phyloP scores from a whole-genome alignment of 345 rosid genomes.

The Lagerstroemia speciosa region DNA sequence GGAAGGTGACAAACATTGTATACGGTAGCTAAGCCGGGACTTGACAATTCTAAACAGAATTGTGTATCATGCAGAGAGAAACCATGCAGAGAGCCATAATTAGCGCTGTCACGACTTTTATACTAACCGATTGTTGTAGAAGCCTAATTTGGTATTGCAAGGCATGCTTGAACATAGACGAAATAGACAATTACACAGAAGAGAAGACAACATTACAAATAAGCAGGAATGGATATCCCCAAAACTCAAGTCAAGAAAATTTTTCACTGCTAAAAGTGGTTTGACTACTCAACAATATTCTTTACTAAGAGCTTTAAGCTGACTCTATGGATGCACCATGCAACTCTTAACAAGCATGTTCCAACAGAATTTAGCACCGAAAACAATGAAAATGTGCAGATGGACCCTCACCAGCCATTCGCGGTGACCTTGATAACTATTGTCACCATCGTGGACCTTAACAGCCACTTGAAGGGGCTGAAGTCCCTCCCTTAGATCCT shows the following conservation, averaged over 20 bases:
- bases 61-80: too few species aligned
- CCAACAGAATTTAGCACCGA: neutral
- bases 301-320: neutral
- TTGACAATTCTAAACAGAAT: too few species aligned
- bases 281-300: too few species aligned
- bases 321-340: neutral
- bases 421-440: conserved; percentile 88
- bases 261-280: too few species aligned
- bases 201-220: neutral
- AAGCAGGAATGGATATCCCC: neutral
- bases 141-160: neutral
- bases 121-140: too few species aligned
- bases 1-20: too few species aligned
- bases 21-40: too few species aligned
- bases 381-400: neutral
- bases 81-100: too few species aligned
- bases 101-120: too few species aligned
- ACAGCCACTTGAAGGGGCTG: conserved; percentile 76
- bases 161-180: neutral
- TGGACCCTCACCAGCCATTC: conserved; percentile 82
- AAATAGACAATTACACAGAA: neutral
- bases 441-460: conserved; percentile 90
- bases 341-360: neutral
- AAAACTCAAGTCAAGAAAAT: neutral
- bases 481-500: conserved; percentile 54